Evolutionary conservation across 768 basidiomycete species (phyloP).

Genomic region (Serendipita sp.): DNA sequence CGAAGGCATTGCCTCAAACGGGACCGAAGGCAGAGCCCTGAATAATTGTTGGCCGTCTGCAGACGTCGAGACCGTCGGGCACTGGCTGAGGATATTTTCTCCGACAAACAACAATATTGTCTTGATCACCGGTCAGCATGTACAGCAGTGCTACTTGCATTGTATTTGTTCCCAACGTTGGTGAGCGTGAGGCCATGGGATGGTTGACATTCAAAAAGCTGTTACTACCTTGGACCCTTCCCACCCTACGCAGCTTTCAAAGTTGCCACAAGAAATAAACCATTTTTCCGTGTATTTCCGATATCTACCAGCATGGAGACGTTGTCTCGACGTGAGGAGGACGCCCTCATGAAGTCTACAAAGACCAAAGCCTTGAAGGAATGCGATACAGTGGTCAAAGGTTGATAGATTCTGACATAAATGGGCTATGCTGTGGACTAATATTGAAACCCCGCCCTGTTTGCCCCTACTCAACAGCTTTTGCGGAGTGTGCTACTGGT

Average conservation of each 20-base stretch:
- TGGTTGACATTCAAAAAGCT: too few species aligned
- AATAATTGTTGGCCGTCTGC: too few species aligned
- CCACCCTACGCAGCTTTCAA: too few species aligned
- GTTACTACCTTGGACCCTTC: too few species aligned
- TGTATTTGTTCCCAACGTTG: background rate
- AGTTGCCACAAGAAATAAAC: too few species aligned
- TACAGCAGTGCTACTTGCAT: background rate
- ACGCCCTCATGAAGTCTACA: conserved; percentile 65
- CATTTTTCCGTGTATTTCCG: background rate
- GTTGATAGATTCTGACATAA: conserved; percentile 21
- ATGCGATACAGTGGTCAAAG: conserved; percentile 63
- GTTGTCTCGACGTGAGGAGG: conserved; percentile 77
- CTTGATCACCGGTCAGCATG: too few species aligned
- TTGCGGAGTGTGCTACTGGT: conserved; percentile 70
- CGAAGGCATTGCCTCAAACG: background rate
- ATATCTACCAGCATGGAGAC: conserved; percentile 42
- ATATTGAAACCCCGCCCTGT: conserved; percentile 6
- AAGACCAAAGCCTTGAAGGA: conserved; percentile 66
- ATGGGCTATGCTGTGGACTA: too few species aligned
- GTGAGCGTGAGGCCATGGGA: background rate
- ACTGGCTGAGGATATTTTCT: too few species aligned
- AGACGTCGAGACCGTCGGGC: too few species aligned
- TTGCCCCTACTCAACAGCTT: conserved; percentile 33
- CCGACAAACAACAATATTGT: too few species aligned
- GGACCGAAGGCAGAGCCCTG: too few species aligned